Conservation (phyloP, 306 rosid species). For the Comarum palustre region DNA sequence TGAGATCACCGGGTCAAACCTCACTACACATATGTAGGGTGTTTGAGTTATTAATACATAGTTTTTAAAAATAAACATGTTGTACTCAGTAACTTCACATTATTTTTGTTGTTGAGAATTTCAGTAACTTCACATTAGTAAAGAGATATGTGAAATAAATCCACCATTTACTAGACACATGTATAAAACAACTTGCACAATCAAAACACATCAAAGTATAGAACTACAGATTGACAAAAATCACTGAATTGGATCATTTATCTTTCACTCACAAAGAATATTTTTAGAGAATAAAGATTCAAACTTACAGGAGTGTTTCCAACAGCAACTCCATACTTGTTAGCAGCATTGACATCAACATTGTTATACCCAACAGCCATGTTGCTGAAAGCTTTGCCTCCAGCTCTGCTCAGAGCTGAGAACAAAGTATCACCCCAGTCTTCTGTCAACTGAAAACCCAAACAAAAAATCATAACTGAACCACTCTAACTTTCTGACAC, state of each 20-base stretch:
- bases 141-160: constrained; percentile 6
- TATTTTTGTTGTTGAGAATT: too few species aligned
- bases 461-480: constrained; percentile 16
- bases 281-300: background rate
- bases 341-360: constrained; percentile 88
- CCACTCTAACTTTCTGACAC: constrained; percentile 5
- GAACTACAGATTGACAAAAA: background rate
- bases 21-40: too few species aligned
- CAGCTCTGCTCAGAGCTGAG: constrained; percentile 89
- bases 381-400: constrained; percentile 95
- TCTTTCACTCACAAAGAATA: background rate
- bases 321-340: constrained; percentile 84
- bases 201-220: background rate
- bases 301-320: constrained; percentile 83
- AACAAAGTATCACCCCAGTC: constrained; percentile 99
- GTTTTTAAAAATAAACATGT: too few species aligned
- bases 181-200: background rate
- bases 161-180: background rate
- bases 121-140: background rate
- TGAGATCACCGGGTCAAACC: too few species aligned
- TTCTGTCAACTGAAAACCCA: constrained; percentile 72
- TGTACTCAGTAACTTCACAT: too few species aligned
- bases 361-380: constrained; percentile 99
- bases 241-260: background rate
- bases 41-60: too few species aligned